Base-by-base conservation (phyloP, 2,329 filamentous ascomycete species). In the Xylariaceae sp. region DNA sequence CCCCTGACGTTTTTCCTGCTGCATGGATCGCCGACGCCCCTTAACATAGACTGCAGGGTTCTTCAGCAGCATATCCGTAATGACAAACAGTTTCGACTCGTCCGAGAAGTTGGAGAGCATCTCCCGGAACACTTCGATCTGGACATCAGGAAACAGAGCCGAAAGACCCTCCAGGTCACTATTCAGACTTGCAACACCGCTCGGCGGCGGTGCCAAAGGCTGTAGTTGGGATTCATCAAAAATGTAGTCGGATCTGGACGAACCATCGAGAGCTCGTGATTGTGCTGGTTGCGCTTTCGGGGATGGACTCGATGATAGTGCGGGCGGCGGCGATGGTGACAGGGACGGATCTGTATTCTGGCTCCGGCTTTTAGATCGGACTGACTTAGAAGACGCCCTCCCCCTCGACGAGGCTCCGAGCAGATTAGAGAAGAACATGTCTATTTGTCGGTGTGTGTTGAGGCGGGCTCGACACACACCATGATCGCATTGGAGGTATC, bases 51-150 rank as follows among this genome's bases (percentile, higher is more conserved):
- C 81, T 56, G 83, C 81, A 42, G 85, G 83, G 68, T 88, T 86
- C 75, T 89, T 91, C 60, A 94, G 78, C 60, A 94, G 77, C 53
- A 86, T 82, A 70, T 94, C 89, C 10, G 89, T 89, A 34, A 92
- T 87, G 53, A 94, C 80, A 49, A 89, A 87, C 23, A 93, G 75
- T 64, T 89, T 80, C 62, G 89, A 93, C 73, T 92, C 88, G 67
- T 87, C 85, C 68, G 88, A 87, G 70, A 92, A 88, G 68, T 80
- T 88, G 45, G 80, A 76, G 53, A 94, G 83, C 82, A 94, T 89
- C 76, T 93, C 89, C 50, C 89, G 84, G 70, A 94, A 90, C 15
- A 92, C 89, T 66, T 92, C 88, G 61, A 89, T 80, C 73, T 91
- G 88, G n/a, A 92, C 79, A 73, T 92, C 85, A 34, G 90, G 90